phyloP scores from a whole-genome alignment of 202 grass and related monocot genomes.

The Cymbopogon flexuosus region DNA sequence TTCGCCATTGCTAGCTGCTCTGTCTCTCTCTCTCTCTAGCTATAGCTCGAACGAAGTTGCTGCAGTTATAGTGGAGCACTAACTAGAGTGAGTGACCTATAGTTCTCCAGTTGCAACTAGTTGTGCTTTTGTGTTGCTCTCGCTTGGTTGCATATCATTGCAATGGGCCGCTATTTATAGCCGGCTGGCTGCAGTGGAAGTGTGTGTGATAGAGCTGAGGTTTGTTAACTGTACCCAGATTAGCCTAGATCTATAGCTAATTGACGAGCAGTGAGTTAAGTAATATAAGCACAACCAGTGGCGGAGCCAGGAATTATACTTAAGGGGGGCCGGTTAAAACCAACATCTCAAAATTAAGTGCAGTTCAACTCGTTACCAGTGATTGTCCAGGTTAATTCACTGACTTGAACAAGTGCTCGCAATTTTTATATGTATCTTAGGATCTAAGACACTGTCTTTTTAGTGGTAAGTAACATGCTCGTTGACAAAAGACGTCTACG shows the following conservation, averaged over 20 bases:
- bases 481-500: no score
- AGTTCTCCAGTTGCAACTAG: background rate
- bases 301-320: no score
- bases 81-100: background rate
- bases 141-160: slow-evolving; percentile 35
- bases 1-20: slow-evolving; percentile 48
- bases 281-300: background rate
- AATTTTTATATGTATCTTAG: no score
- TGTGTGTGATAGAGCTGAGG: background rate
- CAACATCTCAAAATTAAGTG: no score
- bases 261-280: slow-evolving; percentile 1
- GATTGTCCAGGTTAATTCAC: no score
- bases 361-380: no score
- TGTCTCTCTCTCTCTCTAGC: no score
- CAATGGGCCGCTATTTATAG: slow-evolving; percentile 43
- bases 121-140: background rate
- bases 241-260: slow-evolving; percentile 19
- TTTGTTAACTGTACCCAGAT: slow-evolving; percentile 34
- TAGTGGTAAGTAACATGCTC: no score
- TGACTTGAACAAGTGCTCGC: no score
- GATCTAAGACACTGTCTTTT: no score
- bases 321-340: no score
- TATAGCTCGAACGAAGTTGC: no score
- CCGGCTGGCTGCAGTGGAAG: background rate
- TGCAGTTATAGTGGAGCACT: background rate